Evolutionary conservation across 257 asterid species (phyloP).

Genomic region (Petunia axillaris): DNA sequence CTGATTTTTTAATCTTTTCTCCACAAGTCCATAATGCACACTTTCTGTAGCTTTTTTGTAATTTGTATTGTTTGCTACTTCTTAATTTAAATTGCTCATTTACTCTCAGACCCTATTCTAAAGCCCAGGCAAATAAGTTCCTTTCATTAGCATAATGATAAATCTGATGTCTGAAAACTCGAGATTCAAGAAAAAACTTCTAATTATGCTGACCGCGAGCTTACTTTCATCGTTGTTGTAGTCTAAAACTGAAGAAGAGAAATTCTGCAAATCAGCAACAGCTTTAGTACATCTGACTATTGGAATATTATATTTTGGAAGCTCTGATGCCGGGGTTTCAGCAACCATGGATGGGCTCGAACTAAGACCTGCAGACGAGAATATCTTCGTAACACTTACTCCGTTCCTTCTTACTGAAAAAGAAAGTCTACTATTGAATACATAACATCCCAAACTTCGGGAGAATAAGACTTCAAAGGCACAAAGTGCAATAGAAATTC

Average conservation of each 20-base stretch:
- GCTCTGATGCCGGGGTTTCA: slow-evolving; percentile 71
- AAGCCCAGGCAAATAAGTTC: neutral
- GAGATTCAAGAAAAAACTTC: neutral
- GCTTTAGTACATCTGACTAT: slow-evolving; percentile 38
- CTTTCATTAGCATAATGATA: neutral
- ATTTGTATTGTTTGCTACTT: neutral
- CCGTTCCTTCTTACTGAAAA: neutral
- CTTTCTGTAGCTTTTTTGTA: neutral
- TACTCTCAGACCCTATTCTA: neutral
- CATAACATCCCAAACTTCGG: neutral
- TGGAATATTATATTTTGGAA: slow-evolving; percentile 36
- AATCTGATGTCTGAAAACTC: neutral
- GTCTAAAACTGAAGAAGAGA: slow-evolving; percentile 32
- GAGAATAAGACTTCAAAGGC: neutral
- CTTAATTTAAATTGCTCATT: neutral
- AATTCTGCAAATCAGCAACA: slow-evolving; percentile 30
- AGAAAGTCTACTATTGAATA: neutral
- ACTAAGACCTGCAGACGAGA: slow-evolving; percentile 37
- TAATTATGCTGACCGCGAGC: neutral
- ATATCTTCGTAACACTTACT: slow-evolving; percentile 17
- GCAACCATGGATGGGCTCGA: slow-evolving; percentile 51
- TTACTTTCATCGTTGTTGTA: slow-evolving; percentile 24
- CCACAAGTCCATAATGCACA: neutral
- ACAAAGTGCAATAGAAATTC: neutral
- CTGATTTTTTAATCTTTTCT: neutral